Percentiles rank a stretch among this genome's conserved stretches.
phyloP scores from a whole-genome alignment of 2,329 filamentous ascomycete species.

The Bimuria novae-zelandiae region DNA sequence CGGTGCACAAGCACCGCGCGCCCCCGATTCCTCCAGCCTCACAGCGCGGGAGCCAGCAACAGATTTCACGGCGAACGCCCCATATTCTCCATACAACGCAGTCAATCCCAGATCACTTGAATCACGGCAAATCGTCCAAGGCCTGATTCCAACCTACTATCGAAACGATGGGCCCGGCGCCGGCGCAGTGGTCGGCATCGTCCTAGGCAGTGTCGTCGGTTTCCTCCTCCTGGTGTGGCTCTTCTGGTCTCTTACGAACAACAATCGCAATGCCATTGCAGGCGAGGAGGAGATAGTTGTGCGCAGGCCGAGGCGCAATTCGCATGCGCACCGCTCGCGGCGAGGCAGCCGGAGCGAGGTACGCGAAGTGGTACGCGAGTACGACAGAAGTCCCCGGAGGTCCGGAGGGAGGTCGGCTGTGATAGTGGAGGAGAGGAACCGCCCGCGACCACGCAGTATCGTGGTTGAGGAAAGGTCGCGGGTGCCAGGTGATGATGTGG shows the following conservation, averaged over 20 bases:
- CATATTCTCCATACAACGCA: conserved; percentile 16
- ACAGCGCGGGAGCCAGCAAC: conserved; percentile 23
- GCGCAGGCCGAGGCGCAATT: conserved; percentile 33
- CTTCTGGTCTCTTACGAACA: conserved; percentile 48
- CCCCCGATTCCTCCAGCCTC: conserved; percentile 18
- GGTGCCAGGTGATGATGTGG: conserved; percentile 58
- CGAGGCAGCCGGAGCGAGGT: conserved; percentile 38
- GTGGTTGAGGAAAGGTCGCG: conserved; percentile 51
- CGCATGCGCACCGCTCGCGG: conserved; percentile 28
- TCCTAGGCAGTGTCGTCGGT: conserved; percentile 58
- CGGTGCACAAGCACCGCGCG: conserved; percentile 26
- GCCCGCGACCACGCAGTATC: conserved; percentile 41
- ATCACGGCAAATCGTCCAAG: conserved; percentile 25
- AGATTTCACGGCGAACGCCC: conserved; percentile 13
- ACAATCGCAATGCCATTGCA: conserved; percentile 45
- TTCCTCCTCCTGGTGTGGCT: conserved; percentile 60
- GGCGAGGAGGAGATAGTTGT: conserved; percentile 65
- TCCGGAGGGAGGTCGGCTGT: conserved; percentile 38
- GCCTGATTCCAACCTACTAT: conserved; percentile 66
- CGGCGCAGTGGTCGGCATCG: conserved; percentile 64
- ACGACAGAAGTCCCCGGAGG: conserved; percentile 44
- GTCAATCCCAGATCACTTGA: conserved; percentile 19
- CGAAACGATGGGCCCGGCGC: conserved; percentile 58
- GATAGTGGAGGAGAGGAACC: conserved; percentile 45
- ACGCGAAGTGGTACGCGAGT: conserved; percentile 40